Evolutionary conservation across 2,329 filamentous ascomycete genomes (phyloP), one percentile per base, ranked within the genome.

Genomic region (Pseudophaeomoniella oleicola): DNA sequence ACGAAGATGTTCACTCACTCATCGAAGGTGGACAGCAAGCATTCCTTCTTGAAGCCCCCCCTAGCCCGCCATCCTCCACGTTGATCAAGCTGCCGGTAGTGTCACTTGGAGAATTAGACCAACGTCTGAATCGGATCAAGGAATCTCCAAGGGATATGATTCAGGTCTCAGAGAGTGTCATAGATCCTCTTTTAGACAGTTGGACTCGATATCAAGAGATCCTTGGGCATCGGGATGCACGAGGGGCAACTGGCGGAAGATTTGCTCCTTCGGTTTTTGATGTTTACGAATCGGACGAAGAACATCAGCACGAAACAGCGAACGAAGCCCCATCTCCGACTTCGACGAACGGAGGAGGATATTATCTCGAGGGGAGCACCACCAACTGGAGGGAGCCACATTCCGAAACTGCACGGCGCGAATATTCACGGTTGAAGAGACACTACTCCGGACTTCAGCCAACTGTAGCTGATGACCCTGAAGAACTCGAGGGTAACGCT

Each of bases 121-220:
- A 48, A 3, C 52, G 44, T 3, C 41, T 59, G n/a, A 46, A 48
- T 22, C 44, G 50, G 13, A 50, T 60, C 18, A 52, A 55, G 37
- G 41, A 48, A 31, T 57, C 55, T 6, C 52, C 56, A 3, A 56
- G 50, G 34, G 56, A 58, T 18, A 60, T 60, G 57, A 48, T 59
- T 9, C 50, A 51, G 29, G 46, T 57, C 3, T 59, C 57, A 0
- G 51, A 56, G 19, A 46, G 43, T 3, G 53, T 51, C 11, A 51
- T 59, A 39, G 49, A 58, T 31, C 47, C 45, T 13, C 42, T 60
- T 6, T 42, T 60, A 13, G 42, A 44, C 17, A 42, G 32, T 30
- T 57, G 46, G 53, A 55, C 44, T 5, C 41, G 41, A 34, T 44
- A 41, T 42, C 42, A 41, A 14, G 41, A 47, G 18, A 33, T 44